A percentile compares a stretch with the other conserved stretches of the same genome.
Conservation (phyloP, 768 basidiomycete species). For the Amanita pseudoporphyria region DNA sequence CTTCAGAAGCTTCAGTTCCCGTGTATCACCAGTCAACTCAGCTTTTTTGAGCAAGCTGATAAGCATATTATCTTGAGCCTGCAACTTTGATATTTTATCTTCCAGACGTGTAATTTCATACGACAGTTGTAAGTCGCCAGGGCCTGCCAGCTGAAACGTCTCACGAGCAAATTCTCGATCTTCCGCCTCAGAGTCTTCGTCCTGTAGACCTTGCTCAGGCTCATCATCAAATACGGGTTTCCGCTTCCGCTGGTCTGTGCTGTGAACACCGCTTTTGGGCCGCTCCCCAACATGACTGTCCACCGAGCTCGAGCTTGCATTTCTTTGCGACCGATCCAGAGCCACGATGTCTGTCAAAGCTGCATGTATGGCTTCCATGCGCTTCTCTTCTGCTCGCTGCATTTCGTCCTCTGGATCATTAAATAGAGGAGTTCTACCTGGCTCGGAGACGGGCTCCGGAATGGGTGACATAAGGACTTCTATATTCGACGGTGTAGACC, state of each 20-base stretch:
- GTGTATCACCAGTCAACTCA: constrained; percentile 83
- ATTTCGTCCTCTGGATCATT: constrained; percentile 68
- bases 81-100: constrained; percentile 65
- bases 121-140: constrained; percentile 83
- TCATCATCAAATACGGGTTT: constrained; percentile 22
- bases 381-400: constrained; percentile 64
- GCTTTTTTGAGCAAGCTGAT: constrained; percentile 90
- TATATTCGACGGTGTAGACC: constrained; percentile 42
- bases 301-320: constrained; percentile 6
- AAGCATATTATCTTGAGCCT: constrained; percentile 76
- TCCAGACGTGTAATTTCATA: constrained; percentile 76
- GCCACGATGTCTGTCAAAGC: constrained; percentile 96
- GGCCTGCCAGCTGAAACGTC: constrained; percentile 69
- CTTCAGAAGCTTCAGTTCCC: constrained; percentile 74
- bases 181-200: constrained; percentile 31
- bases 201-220: constrained; percentile 34
- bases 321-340: constrained; percentile 46
- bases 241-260: constrained; percentile 14
- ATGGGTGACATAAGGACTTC: constrained; percentile 78
- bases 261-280: constrained; percentile 1
- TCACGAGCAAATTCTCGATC: constrained; percentile 14
- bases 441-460: constrained; percentile 37
- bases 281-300: neutral
- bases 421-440: constrained; percentile 69
- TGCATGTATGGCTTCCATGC: constrained; percentile 95